Evolutionary conservation across 495 filamentous ascomycete species (phyloP).

Genomic region (Umbilicaria muhlenbergii): DNA sequence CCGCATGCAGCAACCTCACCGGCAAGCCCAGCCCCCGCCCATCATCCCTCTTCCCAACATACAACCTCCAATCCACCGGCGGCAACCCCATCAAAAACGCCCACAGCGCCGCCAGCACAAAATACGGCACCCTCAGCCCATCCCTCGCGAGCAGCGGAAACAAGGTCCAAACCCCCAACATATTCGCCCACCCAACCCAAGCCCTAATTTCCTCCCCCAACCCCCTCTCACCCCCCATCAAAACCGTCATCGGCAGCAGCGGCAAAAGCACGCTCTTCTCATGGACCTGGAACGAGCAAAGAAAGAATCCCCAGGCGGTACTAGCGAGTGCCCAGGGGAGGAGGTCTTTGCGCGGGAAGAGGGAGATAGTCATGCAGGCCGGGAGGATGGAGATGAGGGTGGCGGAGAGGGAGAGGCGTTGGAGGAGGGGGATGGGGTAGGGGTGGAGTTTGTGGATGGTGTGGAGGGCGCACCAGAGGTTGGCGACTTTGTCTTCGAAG

Average conservation of each 20-base stretch:
- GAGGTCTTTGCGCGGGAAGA: conserved; percentile 58
- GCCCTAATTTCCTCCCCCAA: conserved; percentile 58
- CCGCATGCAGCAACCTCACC: conserved; percentile 52
- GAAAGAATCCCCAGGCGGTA: conserved; percentile 90
- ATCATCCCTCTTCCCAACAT: conserved; percentile 29
- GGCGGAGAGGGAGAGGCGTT: conserved; percentile 58
- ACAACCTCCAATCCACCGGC: conserved; percentile 53
- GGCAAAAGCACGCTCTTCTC: conserved; percentile 92
- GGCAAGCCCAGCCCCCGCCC: conserved; percentile 24
- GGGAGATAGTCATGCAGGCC: conserved; percentile 63
- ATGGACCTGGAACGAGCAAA: conserved; percentile 95
- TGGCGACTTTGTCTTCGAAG: conserved; percentile 98
- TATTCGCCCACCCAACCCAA: conserved; percentile 88
- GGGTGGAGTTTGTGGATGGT: conserved; percentile 70
- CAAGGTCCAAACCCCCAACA: conserved; percentile 85
- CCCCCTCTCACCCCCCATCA: conserved; percentile 62
- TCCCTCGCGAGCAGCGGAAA: conserved; percentile 81
- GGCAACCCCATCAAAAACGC: conserved; percentile 79
- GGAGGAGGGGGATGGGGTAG: conserved; percentile 36
- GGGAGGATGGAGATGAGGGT: conserved; percentile 64
- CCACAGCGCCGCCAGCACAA: conserved; percentile 72
- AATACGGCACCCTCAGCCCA: conserved; percentile 69
- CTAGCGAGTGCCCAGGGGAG: conserved; percentile 64
- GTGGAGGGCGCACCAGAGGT: conserved; percentile 90
- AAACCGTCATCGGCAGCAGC: conserved; percentile 76